Evolutionary conservation across 176 grass and related monocot species (phyloP).

Genomic region (Triticum turgidum): DNA sequence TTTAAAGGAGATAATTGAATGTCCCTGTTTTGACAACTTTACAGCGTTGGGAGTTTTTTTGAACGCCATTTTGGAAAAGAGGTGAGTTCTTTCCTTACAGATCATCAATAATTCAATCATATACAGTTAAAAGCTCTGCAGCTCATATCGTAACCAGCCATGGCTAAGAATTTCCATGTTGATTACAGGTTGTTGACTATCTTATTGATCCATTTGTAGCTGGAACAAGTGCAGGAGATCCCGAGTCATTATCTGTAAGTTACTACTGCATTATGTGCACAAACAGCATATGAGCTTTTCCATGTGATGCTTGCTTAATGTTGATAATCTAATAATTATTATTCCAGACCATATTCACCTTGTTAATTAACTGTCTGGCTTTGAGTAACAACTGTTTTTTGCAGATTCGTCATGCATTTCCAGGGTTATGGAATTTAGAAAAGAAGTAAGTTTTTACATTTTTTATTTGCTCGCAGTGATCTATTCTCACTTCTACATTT

Average conservation of each 20-base stretch:
- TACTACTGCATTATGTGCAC: background rate
- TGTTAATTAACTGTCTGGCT: slow-evolving; percentile 17
- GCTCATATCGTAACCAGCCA: slow-evolving; percentile 3
- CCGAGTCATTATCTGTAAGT: slow-evolving; percentile 89
- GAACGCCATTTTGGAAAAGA: slow-evolving; percentile 93
- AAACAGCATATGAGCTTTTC: background rate
- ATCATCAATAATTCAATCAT: slow-evolving; percentile 27
- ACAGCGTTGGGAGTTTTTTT: slow-evolving; percentile 89
- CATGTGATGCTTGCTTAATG: background rate
- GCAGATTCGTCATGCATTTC: slow-evolving; percentile 89
- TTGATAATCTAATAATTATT: background rate
- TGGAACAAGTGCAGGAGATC: slow-evolving; percentile 92
- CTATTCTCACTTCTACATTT: background rate
- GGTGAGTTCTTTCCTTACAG: slow-evolving; percentile 35
- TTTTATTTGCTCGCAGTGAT: slow-evolving; percentile 4
- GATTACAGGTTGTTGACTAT: slow-evolving; percentile 88
- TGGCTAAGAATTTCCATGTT: slow-evolving; percentile 22
- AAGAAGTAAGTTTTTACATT: slow-evolving; percentile 69
- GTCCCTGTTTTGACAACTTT: slow-evolving; percentile 24
- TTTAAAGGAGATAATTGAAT: slow-evolving; percentile 33
- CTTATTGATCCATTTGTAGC: slow-evolving; percentile 97
- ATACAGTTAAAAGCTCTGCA: slow-evolving; percentile 20
- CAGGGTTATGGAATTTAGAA: slow-evolving; percentile 93
- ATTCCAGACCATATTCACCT: background rate
- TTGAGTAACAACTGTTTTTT: slow-evolving; percentile 39